A percentile compares a stretch with the other conserved stretches of the same genome.
Evolutionary conservation across 2,329 filamentous ascomycete genomes (phyloP).

Genomic region (Fusarium fujikuroi): DNA sequence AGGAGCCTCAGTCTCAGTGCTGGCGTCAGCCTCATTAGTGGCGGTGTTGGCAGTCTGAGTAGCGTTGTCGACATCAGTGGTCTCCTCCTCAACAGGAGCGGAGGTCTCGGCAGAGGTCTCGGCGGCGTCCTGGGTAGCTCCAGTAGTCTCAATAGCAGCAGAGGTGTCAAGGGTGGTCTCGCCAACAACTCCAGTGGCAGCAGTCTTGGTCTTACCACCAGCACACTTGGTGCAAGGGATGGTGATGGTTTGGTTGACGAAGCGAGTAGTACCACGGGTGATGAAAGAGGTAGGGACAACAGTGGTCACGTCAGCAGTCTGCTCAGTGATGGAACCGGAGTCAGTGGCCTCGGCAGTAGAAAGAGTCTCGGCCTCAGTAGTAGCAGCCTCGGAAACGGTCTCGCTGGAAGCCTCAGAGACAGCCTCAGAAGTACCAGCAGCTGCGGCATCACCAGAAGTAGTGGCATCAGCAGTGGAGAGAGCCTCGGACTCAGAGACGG

Average conservation of each 20-base stretch:
- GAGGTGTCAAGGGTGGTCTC: constrained; percentile 19
- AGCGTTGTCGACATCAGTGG: constrained; percentile 17
- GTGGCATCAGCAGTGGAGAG: constrained; percentile 17
- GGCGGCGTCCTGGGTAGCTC: constrained; percentile 3
- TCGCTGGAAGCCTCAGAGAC: neutral
- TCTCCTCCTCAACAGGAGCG: constrained; percentile 21
- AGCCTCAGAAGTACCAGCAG: constrained; percentile 11
- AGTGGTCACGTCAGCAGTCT: constrained; percentile 32
- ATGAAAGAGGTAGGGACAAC: constrained; percentile 36
- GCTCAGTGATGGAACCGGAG: constrained; percentile 11
- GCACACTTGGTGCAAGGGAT: constrained; percentile 35
- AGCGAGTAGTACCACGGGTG: constrained; percentile 32
- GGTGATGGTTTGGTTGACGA: constrained; percentile 33
- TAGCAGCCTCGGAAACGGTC: neutral
- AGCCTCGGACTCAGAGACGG: neutral
- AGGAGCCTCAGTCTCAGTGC: constrained; percentile 14
- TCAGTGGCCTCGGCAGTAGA: constrained; percentile 12
- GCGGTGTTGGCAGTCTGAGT: constrained; percentile 26
- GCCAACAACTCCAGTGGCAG: constrained; percentile 5
- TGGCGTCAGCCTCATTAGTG: constrained; percentile 22
- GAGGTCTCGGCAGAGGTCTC: constrained; percentile 18
- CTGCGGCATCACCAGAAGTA: constrained; percentile 19
- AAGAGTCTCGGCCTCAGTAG: constrained; percentile 10
- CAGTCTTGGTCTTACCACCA: constrained; percentile 21
- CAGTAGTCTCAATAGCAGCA: constrained; percentile 16